These are phyloP conservation scores for Kwoniella mangroviensis DNA, from an alignment of 768 basidiomycete genomes.

Conservation along the genomic window DNA sequence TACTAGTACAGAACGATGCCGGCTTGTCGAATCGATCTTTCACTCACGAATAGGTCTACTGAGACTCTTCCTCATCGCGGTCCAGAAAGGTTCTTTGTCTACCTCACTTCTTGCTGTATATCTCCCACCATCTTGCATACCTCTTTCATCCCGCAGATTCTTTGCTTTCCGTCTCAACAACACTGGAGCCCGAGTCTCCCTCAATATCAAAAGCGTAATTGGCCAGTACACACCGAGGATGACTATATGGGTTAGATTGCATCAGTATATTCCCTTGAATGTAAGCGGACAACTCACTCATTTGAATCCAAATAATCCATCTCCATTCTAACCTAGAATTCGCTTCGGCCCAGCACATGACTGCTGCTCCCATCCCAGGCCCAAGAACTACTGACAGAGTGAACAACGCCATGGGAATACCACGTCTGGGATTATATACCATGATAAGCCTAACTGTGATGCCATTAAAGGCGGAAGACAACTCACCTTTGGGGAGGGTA, in stretches of 20 bases:
- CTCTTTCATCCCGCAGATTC: constrained; percentile 68
- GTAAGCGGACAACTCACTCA: constrained; percentile 61
- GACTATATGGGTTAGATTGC: constrained; percentile 45
- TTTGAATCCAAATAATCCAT: constrained; percentile 82
- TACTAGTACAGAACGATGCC: no score
- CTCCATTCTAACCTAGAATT: constrained; percentile 69
- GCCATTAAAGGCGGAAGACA: neutral
- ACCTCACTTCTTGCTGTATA: constrained; percentile 51
- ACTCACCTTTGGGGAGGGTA: constrained; percentile 41
- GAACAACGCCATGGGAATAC: constrained; percentile 77
- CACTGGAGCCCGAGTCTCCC: constrained; percentile 73
- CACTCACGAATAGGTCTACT: constrained; percentile 72
- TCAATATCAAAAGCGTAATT: constrained; percentile 65
- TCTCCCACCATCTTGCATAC: constrained; percentile 60
- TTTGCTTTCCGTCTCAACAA: constrained; percentile 71
- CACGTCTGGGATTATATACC: constrained; percentile 63
- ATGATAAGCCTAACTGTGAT: neutral
- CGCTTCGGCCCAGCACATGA: constrained; percentile 68
- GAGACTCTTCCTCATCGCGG: constrained; percentile 71
- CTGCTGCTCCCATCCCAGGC: constrained; percentile 68
- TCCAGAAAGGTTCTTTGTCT: constrained; percentile 38
- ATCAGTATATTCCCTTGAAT: no score
- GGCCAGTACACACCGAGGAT: constrained; percentile 64
- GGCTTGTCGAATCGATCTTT: neutral
- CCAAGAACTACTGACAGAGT: constrained; percentile 67